A percentile compares a stretch with the other conserved stretches of the same genome.
These are phyloP conservation scores for Monilinia aucupariae DNA, from an alignment of 2,329 filamentous ascomycete species.

Conservation along the genomic window DNA sequence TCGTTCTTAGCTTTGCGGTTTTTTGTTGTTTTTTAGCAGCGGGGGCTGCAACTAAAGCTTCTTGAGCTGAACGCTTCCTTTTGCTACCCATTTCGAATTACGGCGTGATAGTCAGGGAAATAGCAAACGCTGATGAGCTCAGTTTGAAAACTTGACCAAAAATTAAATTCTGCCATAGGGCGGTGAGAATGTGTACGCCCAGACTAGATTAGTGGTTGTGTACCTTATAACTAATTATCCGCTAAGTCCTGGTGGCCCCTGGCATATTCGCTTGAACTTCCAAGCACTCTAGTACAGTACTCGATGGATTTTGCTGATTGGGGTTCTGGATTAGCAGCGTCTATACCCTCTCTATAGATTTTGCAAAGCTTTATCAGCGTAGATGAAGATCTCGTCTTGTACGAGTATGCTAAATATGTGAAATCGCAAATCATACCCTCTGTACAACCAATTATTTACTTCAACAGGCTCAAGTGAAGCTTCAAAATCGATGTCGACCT, in stretches of 20 bases:
- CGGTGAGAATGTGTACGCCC: not conserved
- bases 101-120: not conserved
- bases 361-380: too few relatives aligned
- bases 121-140: not conserved
- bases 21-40: conserved; percentile 31
- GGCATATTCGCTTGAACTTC: too few relatives aligned
- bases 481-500: too few relatives aligned
- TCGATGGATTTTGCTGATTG: too few relatives aligned
- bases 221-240: not conserved
- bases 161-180: conserved; percentile 14
- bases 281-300: too few relatives aligned
- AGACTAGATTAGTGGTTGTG: not conserved
- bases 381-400: too few relatives aligned
- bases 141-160: conserved; percentile 12
- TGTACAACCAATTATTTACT: too few relatives aligned
- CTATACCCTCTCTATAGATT: too few relatives aligned
- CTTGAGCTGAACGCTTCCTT: conserved; percentile 38
- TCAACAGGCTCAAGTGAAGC: too few relatives aligned
- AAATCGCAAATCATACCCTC: too few relatives aligned
- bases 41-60: conserved; percentile 22
- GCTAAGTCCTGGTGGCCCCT: not conserved
- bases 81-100: conserved; percentile 39
- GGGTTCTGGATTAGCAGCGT: too few relatives aligned
- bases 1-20: not conserved
- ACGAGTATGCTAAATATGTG: too few relatives aligned